Evolutionary conservation across 139 green algal species (phyloP).

Genomic region (Eudorina sp.): DNA sequence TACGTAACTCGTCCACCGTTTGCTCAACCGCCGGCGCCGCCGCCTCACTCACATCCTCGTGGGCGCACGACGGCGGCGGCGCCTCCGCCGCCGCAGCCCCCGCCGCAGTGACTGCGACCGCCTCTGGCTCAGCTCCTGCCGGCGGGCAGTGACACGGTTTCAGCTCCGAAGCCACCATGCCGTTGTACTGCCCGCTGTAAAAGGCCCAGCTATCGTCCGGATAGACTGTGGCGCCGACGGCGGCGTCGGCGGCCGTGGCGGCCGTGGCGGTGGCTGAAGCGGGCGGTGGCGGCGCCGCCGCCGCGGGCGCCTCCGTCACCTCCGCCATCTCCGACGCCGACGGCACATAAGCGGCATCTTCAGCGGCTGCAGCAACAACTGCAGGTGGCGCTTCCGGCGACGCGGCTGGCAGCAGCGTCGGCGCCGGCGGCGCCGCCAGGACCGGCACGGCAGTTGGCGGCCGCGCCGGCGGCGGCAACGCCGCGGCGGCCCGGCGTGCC

Average conservation of each 20-base stretch:
- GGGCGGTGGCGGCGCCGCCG: neutral
- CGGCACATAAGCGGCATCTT: too few relatives aligned
- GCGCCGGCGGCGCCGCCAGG: neutral
- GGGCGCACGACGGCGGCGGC: slow-evolving; percentile 6
- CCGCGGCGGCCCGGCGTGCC: neutral
- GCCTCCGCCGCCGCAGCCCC: too few relatives aligned
- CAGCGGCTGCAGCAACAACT: too few relatives aligned
- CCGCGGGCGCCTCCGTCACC: neutral
- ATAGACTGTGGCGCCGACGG: neutral
- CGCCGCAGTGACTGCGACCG: too few relatives aligned
- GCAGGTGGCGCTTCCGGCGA: neutral
- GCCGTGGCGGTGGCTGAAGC: too few relatives aligned
- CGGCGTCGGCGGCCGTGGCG: neutral
- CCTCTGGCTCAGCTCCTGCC: too few relatives aligned
- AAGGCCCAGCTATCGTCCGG: neutral
- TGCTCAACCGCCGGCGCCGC: too few relatives aligned
- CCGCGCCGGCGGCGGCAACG: neutral
- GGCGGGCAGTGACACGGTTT: neutral
- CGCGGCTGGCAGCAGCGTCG: neutral
- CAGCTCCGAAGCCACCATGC: slow-evolving; percentile 30
- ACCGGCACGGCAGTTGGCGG: neutral
- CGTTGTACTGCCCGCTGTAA: slow-evolving; percentile 37
- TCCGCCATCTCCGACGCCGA: neutral
- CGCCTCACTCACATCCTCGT: too few relatives aligned
- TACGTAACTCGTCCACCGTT: too few relatives aligned